Percentiles rank a stretch among this genome's conserved stretches.
Conservation (phyloP, 2,329 filamentous ascomycete species). For the Alternaria atra region DNA sequence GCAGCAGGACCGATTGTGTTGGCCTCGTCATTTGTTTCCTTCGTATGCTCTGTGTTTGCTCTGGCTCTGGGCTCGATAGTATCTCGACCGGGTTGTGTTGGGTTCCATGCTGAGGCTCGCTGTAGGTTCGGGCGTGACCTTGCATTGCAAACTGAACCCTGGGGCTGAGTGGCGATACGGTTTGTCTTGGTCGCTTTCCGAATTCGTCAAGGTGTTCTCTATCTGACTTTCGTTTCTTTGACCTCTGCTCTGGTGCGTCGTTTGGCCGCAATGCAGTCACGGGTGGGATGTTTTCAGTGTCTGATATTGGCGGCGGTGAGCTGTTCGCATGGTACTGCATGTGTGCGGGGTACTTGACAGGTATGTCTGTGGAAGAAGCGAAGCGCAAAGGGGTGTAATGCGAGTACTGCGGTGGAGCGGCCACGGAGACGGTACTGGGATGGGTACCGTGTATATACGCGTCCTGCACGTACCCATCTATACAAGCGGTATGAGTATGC, state of each 20-base stretch:
- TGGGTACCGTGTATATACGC: not conserved
- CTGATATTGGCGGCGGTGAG: not conserved
- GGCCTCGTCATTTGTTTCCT: not conserved
- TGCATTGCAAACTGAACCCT: not conserved
- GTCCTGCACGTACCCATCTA: not conserved
- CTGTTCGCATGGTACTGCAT: not conserved
- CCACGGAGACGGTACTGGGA: not conserved
- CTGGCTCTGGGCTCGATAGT: slow-evolving; percentile 27
- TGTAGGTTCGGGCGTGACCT: not conserved
- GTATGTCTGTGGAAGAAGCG: not conserved
- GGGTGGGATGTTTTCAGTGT: slow-evolving; percentile 4
- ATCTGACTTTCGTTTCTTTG: slow-evolving; percentile 21
- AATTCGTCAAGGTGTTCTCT: not conserved
- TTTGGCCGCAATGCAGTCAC: not conserved
- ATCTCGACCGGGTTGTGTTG: slow-evolving; percentile 25
- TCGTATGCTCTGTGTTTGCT: not conserved
- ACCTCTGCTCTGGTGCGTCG: not conserved
- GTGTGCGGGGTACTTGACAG: not conserved
- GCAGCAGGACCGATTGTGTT: not conserved
- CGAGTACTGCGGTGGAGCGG: not conserved
- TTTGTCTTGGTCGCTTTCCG: slow-evolving; percentile 2
- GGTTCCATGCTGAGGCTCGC: slow-evolving; percentile 11
- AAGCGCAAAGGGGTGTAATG: not conserved
- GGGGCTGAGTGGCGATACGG: not conserved
- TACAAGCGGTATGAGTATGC: not conserved